Conservation (phyloP, 2,329 filamentous ascomycete species). For the Cladobotryum protrusum region DNA sequence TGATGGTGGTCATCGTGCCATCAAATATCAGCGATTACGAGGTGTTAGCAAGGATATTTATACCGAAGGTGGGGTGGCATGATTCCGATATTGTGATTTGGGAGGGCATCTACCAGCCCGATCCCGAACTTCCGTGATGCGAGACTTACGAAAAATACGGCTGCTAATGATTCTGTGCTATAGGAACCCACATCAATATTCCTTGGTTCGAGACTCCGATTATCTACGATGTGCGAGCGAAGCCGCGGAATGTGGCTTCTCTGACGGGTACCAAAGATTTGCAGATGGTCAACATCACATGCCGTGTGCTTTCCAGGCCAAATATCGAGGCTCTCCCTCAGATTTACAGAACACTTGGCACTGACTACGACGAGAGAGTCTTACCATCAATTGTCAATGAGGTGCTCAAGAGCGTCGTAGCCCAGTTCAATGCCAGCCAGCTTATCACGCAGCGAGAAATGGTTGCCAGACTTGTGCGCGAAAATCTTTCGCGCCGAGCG, state of each 20-base stretch:
- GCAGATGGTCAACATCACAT: constrained; percentile 99
- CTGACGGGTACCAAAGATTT: constrained; percentile 97
- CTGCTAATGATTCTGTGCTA: too few relatives aligned
- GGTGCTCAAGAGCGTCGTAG: constrained; percentile 96
- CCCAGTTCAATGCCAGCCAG: constrained; percentile 97
- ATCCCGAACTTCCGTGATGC: too few relatives aligned
- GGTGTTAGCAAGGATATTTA: constrained; percentile 98
- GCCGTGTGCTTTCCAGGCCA: constrained; percentile 92
- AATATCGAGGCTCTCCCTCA: constrained; percentile 83
- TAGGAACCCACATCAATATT: constrained; percentile 86
- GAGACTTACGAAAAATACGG: too few relatives aligned
- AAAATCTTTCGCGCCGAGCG: constrained; percentile 85
- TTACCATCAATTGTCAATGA: constrained; percentile 98
- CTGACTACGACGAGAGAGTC: constrained; percentile 95
- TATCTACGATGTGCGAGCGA: constrained; percentile 95
- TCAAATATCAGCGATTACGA: constrained; percentile 91
- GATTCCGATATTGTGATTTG: background rate
- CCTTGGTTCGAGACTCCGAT: constrained; percentile 98
- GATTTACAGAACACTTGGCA: constrained; percentile 93
- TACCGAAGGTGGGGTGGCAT: constrained; percentile 62
- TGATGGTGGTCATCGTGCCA: constrained; percentile 96
- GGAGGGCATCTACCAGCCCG: too few relatives aligned
- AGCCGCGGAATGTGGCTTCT: constrained; percentile 92
- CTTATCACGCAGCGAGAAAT: constrained; percentile 98
- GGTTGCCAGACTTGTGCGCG: constrained; percentile 82